Conservation (phyloP, 2,329 filamentous ascomycete genomes). For the Aureobasidium sp. region DNA sequence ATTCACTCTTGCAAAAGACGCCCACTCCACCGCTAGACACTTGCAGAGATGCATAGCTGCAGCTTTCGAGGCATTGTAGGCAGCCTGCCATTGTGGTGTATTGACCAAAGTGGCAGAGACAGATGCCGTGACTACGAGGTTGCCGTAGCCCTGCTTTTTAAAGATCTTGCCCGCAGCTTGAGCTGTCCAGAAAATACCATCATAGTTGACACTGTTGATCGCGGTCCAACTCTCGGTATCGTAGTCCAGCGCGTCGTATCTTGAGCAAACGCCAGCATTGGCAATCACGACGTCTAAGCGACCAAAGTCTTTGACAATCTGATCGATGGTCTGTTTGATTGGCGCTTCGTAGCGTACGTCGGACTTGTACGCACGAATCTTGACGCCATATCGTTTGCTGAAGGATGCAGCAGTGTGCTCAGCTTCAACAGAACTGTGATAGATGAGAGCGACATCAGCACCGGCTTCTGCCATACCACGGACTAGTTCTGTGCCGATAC, state of each 20-base stretch:
- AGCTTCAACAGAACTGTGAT: slow-evolving; percentile 41
- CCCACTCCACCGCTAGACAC: slow-evolving; percentile 80
- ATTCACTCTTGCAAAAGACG: slow-evolving; percentile 77
- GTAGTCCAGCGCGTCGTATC: too few relatives aligned
- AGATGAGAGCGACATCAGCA: slow-evolving; percentile 52
- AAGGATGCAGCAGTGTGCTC: slow-evolving; percentile 36
- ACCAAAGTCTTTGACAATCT: slow-evolving; percentile 68
- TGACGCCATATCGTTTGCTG: slow-evolving; percentile 35
- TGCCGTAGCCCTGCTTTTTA: slow-evolving; percentile 66
- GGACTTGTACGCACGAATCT: slow-evolving; percentile 49
- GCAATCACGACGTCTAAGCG: slow-evolving; percentile 83
- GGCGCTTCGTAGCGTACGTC: slow-evolving; percentile 48
- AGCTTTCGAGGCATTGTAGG: slow-evolving; percentile 44
- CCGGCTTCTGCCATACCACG: slow-evolving; percentile 42
- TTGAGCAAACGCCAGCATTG: slow-evolving; percentile 87
- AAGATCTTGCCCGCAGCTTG: slow-evolving; percentile 75
- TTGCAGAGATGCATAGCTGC: slow-evolving; percentile 56
- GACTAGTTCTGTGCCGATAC: slow-evolving; percentile 38
- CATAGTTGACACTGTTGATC: slow-evolving; percentile 70
- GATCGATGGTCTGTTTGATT: slow-evolving; percentile 46
- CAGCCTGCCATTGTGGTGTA: slow-evolving; percentile 77
- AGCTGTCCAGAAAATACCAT: slow-evolving; percentile 84
- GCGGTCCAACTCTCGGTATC: slow-evolving; percentile 67
- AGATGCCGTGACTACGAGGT: slow-evolving; percentile 77
- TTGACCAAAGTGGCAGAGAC: slow-evolving; percentile 86